Evolutionary conservation across 441 rosid species (phyloP), one percentile per base, ranked within the genome.

Genomic region (Euphorbia schlechtendalii): DNA sequence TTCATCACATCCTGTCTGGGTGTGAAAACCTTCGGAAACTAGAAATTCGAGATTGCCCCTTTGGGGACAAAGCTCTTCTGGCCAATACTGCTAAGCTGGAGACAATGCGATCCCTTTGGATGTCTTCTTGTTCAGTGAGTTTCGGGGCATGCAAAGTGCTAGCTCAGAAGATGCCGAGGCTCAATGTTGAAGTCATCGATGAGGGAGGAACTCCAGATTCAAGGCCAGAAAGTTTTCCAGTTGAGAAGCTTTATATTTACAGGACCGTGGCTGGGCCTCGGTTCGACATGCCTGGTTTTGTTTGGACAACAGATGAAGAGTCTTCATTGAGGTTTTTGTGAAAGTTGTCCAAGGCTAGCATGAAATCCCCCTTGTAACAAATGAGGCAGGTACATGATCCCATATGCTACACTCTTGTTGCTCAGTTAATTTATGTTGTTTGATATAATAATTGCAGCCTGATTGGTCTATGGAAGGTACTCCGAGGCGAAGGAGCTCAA

Each of bases 41-140:
- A 12, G 98, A 92, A 86, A 92, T 92, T 63, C 77, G 89, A 74
- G 98, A 92, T 75, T 87, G 96, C 46, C 96, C 90, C 14, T 92
- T 92, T 43, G 96, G 96, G 48, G 96, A 86, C 84, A 79, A 82
- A 71, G 96, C 96, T 48, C 85, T 92, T 63, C 75, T 89, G 73
- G 91, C 87, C 72, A 85, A 92, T 74, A 96, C 91, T 73, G 80
- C 79, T 28, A 92, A 89, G 82, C 83, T 89, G 72, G 90, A 92
- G 82, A 87, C 96, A 83, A 92, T 92, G 98, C 96, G 98, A 86
- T 92, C 96, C 89, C 98, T 92, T 89, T 92, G 98, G 98, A 84
- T 89, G 91, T 92, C 98, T 27, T 84, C 96, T 60, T 92, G 98
- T 77, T 71, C 78, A 18, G 93, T 92, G 67, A 89, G 93, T 70